Base-by-base conservation (phyloP, 257 asterid genomes). In the Gentiana dahurica region DNA sequence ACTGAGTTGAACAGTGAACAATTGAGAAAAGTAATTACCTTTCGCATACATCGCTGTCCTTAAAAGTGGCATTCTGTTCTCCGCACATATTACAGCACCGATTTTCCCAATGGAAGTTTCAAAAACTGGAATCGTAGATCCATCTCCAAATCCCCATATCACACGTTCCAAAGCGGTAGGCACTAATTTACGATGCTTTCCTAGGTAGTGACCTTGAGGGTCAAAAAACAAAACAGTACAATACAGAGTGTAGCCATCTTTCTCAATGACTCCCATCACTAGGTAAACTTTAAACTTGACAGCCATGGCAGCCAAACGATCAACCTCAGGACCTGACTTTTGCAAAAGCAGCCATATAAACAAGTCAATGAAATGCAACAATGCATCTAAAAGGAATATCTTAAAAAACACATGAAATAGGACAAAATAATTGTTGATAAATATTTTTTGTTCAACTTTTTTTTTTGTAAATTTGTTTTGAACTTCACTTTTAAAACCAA, bases 51-150 rank as follows among this genome's bases (percentile, higher is more conserved):
- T 73, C 34, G 95, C 95, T 10, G 94, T 88, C 73, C 97, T 78
- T 57, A 92, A 58, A 66, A 92, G 94, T 49, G 98, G 98, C 98
- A 87, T 92, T 70, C 82, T 72, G 68, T 92, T 92, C 75, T 92
- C 97, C 98, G 97, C 88, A 76, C 98, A 92, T 66, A 92, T 86
- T 34, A 97, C 98, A 24, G 94, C 98, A 47, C 98, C 97, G 0
- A 92, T 85, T 71, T 88, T 92, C 13, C 97, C 97, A 62, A 92
- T 55, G 41, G 98, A 85, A 7, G 98, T 92, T 61, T 92, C 93
- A 37, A 79, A 87, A 66, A 87, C 94, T 3, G 95, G 98, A 68
- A 88, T 85, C 12, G 98, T 92, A 15, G 97, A 87, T 10, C 98
- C 98, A 63, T 92, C 98, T 45, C 98, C 97, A 32, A 88, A 92